Evolutionary conservation across 805 yeast species (phyloP).

Genomic region (Wickerhamomyces subpelliculosus): DNA sequence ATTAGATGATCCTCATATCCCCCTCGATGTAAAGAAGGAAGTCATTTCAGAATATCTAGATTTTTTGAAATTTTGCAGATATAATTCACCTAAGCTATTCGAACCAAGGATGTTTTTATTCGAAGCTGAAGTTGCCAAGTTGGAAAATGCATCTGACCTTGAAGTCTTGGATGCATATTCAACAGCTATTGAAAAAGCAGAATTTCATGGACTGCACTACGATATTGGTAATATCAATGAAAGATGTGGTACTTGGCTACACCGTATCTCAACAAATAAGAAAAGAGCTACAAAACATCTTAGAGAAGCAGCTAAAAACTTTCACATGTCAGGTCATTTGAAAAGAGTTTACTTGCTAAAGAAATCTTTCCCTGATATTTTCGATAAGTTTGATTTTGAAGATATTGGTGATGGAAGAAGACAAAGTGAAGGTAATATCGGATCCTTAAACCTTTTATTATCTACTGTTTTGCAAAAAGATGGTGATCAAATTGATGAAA

Average conservation of each 20-base stretch:
- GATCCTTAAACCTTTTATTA: conserved; percentile 21
- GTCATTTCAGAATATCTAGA: conserved; percentile 18
- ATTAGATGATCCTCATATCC: conserved; percentile 16
- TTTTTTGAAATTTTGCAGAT: conserved; percentile 29
- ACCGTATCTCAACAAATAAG: conserved; percentile 11
- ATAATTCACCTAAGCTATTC: conserved; percentile 30
- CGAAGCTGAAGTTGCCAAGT: conserved; percentile 26
- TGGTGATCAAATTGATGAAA: not conserved
- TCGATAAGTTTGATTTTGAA: conserved; percentile 18
- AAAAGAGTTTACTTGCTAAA: conserved; percentile 20
- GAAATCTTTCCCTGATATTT: conserved; percentile 23
- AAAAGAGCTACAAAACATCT: conserved; percentile 31
- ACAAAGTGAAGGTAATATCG: conserved; percentile 7
- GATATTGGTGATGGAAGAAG: conserved; percentile 19
- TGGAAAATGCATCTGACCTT: conserved; percentile 24
- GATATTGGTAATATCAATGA: conserved; percentile 36
- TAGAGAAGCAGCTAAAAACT: conserved; percentile 29
- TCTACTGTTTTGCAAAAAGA: conserved; percentile 22
- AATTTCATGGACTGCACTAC: conserved; percentile 22
- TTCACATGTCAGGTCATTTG: conserved; percentile 24
- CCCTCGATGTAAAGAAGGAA: conserved; percentile 15
- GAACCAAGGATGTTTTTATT: conserved; percentile 29
- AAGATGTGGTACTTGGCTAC: conserved; percentile 34
- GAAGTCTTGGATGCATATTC: conserved; percentile 38
- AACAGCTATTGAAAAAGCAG: conserved; percentile 35